These are phyloP conservation scores for Coprinopsis sp. DNA, from an alignment of 768 basidiomycete genomes.

Conservation along the genomic window DNA sequence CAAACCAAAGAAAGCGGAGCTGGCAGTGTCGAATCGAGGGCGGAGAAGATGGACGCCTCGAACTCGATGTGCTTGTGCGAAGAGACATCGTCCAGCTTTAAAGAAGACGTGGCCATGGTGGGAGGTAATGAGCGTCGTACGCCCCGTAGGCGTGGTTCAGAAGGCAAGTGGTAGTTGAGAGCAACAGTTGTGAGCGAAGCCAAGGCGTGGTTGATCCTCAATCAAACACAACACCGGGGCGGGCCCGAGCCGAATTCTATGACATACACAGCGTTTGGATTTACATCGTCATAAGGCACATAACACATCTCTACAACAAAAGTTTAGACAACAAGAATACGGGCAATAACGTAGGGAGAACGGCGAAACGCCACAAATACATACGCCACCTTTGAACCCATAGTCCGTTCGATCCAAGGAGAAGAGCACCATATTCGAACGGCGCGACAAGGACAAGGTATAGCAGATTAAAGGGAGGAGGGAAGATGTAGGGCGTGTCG, in stretches of 20 bases:
- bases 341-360: conserved; percentile 7
- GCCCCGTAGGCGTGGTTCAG: neutral
- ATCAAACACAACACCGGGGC: neutral
- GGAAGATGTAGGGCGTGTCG: conserved; percentile 36
- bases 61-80: conserved; percentile 3
- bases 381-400: neutral
- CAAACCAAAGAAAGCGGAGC: conserved; percentile 9
- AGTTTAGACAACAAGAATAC: neutral
- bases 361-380: conserved; percentile 6
- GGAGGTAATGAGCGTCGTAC: neutral
- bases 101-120: neutral
- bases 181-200: neutral
- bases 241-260: neutral
- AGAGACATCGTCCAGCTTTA: neutral
- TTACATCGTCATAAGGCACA: neutral
- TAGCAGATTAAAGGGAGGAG: conserved; percentile 49
- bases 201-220: neutral
- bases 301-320: neutral
- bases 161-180: too few species aligned
- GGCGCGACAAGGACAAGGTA: conserved; percentile 7
- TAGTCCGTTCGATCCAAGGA: neutral
- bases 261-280: neutral
- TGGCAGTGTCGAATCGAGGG: conserved; percentile 7
- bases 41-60: conserved; percentile 9
- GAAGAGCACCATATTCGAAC: neutral